These are phyloP conservation scores for Leptosphaerulina australis DNA, from an alignment of 2,329 filamentous ascomycete species.

Conservation along the genomic window DNA sequence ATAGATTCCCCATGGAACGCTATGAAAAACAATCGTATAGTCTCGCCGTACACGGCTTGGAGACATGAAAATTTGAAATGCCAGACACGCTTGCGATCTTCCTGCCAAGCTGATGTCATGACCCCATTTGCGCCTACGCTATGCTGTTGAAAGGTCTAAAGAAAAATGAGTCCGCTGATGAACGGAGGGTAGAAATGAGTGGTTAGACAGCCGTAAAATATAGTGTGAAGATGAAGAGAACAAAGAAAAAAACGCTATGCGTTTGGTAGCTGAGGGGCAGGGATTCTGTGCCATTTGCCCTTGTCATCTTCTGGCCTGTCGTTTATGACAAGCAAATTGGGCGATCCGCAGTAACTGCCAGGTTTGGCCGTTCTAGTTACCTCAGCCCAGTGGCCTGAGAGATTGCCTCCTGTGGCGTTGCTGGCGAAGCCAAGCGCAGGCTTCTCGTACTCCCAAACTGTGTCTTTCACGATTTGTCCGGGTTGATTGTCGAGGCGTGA, in stretches of 20 bases:
- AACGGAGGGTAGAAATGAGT: slow-evolving; percentile 3
- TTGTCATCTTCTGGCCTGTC: slow-evolving; percentile 41
- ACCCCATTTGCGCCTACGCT: slow-evolving; percentile 30
- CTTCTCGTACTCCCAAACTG: slow-evolving; percentile 57
- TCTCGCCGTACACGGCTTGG: slow-evolving; percentile 1
- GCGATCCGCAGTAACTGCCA: slow-evolving; percentile 63
- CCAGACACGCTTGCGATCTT: slow-evolving; percentile 6
- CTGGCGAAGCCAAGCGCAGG: slow-evolving; percentile 29
- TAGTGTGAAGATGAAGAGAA: too few relatives aligned
- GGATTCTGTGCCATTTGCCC: slow-evolving; percentile 44
- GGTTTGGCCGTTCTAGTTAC: slow-evolving; percentile 55
- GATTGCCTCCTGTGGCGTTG: slow-evolving; percentile 34
- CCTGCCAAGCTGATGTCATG: slow-evolving; percentile 14
- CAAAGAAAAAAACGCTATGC: slow-evolving; percentile 14
- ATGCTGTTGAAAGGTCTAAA: slow-evolving; percentile 22
- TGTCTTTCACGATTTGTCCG: slow-evolving; percentile 61
- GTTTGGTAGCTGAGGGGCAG: slow-evolving; percentile 29
- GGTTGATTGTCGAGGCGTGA: slow-evolving; percentile 64
- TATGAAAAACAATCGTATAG: background rate
- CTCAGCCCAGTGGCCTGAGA: slow-evolving; percentile 41
- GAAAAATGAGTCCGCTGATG: background rate
- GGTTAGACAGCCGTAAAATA: slow-evolving; percentile 17
- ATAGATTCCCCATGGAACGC: background rate
- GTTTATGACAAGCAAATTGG: slow-evolving; percentile 59
- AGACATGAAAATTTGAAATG: slow-evolving; percentile 2